Evolutionary conservation across 345 rosid genomes (phyloP).

Genomic region (Bruguiera parviflora): DNA sequence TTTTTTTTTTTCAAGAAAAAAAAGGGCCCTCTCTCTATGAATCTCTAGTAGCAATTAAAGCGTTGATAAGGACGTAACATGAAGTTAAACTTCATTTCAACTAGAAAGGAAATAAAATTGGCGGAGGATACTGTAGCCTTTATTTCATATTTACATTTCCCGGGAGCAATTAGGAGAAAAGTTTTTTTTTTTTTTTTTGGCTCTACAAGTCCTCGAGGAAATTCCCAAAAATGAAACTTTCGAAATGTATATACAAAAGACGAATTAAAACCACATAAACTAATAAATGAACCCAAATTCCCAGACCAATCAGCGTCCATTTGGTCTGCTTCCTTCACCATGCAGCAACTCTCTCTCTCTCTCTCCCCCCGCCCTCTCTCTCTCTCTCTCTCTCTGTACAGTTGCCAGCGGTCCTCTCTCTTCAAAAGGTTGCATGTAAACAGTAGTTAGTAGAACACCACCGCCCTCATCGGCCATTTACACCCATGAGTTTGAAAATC

Average conservation of each 20-base stretch:
- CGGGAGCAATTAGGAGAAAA: too few species aligned
- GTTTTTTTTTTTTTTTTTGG: too few species aligned
- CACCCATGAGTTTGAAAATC: constrained; percentile 33
- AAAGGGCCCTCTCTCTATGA: not conserved
- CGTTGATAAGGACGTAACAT: constrained; percentile 4
- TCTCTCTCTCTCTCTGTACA: too few species aligned
- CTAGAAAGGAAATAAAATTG: not conserved
- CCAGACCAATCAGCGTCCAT: constrained; percentile 4
- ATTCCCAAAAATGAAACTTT: not conserved
- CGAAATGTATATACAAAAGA: not conserved
- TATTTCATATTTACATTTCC: too few species aligned
- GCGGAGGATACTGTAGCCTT: not conserved
- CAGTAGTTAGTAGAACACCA: constrained; percentile 3
- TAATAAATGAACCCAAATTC: constrained; percentile 13
- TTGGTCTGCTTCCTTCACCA: constrained; percentile 19
- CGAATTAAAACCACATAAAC: not conserved
- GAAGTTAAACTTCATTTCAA: not conserved
- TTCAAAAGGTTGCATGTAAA: too few species aligned
- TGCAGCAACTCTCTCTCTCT: constrained; percentile 15
- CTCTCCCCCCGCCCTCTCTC: not conserved
- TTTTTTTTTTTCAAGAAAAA: not conserved
- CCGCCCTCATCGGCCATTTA: constrained; percentile 53
- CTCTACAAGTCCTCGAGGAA: not conserved
- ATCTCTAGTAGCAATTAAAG: not conserved
- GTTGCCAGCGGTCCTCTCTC: too few species aligned